Evolutionary conservation across 768 basidiomycete species (phyloP).

Genomic region (Postia placenta): DNA sequence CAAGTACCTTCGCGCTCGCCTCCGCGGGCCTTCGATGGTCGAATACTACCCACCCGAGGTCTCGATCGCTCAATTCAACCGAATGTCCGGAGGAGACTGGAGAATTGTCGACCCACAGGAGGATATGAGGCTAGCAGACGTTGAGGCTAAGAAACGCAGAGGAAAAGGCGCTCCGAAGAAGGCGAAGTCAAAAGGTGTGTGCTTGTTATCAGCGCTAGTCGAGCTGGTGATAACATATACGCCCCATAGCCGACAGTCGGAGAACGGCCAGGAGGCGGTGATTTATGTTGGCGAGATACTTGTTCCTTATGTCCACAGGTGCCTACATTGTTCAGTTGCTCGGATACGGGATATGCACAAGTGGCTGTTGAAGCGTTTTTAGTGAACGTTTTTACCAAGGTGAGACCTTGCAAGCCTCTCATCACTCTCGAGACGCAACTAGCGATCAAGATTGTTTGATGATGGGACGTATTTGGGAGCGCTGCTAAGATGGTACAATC

Average conservation of each 20-base stretch:
- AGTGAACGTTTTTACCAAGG: too few species aligned
- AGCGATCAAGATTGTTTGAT: too few species aligned
- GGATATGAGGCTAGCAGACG: slow-evolving; percentile 60
- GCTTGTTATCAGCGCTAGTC: neutral
- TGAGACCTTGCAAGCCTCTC: too few species aligned
- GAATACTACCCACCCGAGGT: slow-evolving; percentile 73
- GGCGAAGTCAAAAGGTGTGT: slow-evolving; percentile 61
- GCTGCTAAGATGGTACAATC: too few species aligned
- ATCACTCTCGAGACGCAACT: too few species aligned
- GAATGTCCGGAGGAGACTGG: slow-evolving; percentile 24
- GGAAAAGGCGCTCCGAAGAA: slow-evolving; percentile 84
- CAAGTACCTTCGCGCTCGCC: slow-evolving; percentile 79
- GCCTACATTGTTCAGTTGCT: too few species aligned
- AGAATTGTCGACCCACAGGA: slow-evolving; percentile 61
- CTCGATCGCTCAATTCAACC: slow-evolving; percentile 48
- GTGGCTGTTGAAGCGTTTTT: too few species aligned
- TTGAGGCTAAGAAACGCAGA: slow-evolving; percentile 61
- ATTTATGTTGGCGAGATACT: neutral
- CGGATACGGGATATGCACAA: too few species aligned
- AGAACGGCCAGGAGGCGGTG: slow-evolving; percentile 40
- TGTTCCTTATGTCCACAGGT: neutral
- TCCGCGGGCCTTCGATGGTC: slow-evolving; percentile 83
- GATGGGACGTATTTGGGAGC: too few species aligned
- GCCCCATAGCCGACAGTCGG: slow-evolving; percentile 43
- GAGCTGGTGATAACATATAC: neutral